Evolutionary conservation across 192 early-diverging fungal genomes (phyloP).

Genomic region (Backusella macrospora): DNA sequence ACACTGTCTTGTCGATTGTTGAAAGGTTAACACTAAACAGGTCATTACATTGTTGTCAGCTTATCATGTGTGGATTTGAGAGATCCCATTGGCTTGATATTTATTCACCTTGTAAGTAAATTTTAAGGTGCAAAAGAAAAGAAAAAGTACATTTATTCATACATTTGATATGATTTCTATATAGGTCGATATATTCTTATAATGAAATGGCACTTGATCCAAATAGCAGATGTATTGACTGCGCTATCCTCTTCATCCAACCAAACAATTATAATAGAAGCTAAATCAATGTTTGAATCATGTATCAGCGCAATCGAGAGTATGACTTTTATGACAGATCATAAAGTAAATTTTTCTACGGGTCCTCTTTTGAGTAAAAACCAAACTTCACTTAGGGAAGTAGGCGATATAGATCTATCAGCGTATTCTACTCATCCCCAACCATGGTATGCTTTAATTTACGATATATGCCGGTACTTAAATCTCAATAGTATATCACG

Average conservation of each 20-base stretch:
- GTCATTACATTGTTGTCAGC: not conserved
- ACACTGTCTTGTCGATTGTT: not conserved
- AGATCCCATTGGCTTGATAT: not conserved
- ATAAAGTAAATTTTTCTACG: not conserved
- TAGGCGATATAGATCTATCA: not conserved
- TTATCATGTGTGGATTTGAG: not conserved
- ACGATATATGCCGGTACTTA: not conserved
- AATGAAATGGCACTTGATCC: not conserved
- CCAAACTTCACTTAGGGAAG: not conserved
- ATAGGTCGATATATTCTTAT: not conserved
- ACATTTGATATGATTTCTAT: not conserved
- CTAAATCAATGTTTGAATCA: not conserved
- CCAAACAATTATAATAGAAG: not conserved
- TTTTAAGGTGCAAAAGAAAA: not conserved
- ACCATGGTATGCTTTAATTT: not conserved
- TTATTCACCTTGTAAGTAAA: not conserved
- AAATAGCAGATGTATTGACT: slow-evolving; percentile 4
- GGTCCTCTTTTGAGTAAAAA: not conserved
- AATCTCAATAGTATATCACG: not conserved
- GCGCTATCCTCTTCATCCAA: not conserved
- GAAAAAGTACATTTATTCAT: not conserved
- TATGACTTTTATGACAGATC: not conserved
- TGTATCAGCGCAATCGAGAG: slow-evolving; percentile 1
- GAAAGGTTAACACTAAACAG: not conserved
- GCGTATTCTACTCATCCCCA: not conserved